Conservation (phyloP, 2,329 filamentous ascomycete species). For the Shiraia sp. region DNA sequence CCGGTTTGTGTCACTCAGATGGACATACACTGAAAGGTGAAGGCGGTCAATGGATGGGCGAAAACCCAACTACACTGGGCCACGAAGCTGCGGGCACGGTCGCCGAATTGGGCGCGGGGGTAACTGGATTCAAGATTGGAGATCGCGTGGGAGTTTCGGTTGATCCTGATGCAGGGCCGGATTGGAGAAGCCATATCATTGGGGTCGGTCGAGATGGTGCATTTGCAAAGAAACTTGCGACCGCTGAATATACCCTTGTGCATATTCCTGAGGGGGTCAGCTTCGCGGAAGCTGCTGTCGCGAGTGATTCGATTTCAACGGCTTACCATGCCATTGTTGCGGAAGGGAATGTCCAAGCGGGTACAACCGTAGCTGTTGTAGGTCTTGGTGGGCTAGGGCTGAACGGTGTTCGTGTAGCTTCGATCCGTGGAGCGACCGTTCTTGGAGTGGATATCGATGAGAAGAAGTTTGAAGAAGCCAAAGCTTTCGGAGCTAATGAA, state of each 20-base stretch:
- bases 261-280: constrained; percentile 4
- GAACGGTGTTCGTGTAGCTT: constrained; percentile 1
- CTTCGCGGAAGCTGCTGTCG: constrained; percentile 7
- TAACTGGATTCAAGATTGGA: neutral
- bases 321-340: constrained; percentile 6
- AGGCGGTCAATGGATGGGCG: neutral
- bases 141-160: neutral
- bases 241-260: neutral
- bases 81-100: constrained; percentile 7
- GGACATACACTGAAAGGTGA: neutral
- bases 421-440: constrained; percentile 1
- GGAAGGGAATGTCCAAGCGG: neutral
- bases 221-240: neutral
- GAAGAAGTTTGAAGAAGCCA: neutral
- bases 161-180: neutral
- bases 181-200: neutral
- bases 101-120: neutral
- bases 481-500: constrained; percentile 15
- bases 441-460: constrained; percentile 6
- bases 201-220: neutral
- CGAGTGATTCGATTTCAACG: constrained; percentile 7
- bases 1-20: constrained; percentile 7
- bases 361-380: neutral
- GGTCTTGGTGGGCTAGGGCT: constrained; percentile 6
- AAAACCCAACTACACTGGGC: constrained; percentile 4